Base-by-base conservation (phyloP, 2,329 filamentous ascomycete species). In the Venturia carpophila region DNA sequence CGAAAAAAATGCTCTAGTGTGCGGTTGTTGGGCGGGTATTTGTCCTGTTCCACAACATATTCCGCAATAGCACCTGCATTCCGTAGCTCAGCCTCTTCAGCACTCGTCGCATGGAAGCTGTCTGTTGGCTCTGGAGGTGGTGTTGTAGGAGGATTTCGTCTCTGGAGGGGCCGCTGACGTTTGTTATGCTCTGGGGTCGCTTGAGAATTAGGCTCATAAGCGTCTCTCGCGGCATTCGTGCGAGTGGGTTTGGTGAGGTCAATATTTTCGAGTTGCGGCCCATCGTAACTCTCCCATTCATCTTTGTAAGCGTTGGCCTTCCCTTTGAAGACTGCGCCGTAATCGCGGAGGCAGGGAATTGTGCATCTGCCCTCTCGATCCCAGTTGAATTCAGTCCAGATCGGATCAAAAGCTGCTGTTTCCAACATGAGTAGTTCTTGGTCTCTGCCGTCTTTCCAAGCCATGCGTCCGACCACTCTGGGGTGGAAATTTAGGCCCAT, bases 401-500 rank as follows among this genome's bases (percentile, higher is more conserved):
- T 82, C 0, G 82, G 82, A 68, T 84, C 82, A 65, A 84, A 83
- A 5, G 81, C 78, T 5, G 79, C 82, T 0, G 81, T 83, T 70
- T 84, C 82, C n/a, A 84, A 75, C 82, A 83, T 84, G 11, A 79
- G 74, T 63, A 83, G 79, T 65, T 84, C 81, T 5, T 78, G 76
- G 65, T 82, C 81, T 60, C 80, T 76, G 3, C 77, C 77, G 66
- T 84, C 82, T 69, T 83, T 83, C 74, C 81, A 82, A 2, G 81
- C 79, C 80, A 84, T 83, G 60, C 81, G 78, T 2, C 82, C 82
- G 30, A 84, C 77, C 5, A 84, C 78, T 21, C 80, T 76, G 1
- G 82, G 82, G 65, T 84, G 82, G 71, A 83, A 84, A 67, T 84
- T 84, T 67, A 84, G 75, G 2, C 82, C 82, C 82, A 84, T 84